A percentile compares a stretch with the other conserved stretches of the same genome.
phyloP scores from a whole-genome alignment of 177 flowering plant genomes.

The Vitis hybrid region DNA sequence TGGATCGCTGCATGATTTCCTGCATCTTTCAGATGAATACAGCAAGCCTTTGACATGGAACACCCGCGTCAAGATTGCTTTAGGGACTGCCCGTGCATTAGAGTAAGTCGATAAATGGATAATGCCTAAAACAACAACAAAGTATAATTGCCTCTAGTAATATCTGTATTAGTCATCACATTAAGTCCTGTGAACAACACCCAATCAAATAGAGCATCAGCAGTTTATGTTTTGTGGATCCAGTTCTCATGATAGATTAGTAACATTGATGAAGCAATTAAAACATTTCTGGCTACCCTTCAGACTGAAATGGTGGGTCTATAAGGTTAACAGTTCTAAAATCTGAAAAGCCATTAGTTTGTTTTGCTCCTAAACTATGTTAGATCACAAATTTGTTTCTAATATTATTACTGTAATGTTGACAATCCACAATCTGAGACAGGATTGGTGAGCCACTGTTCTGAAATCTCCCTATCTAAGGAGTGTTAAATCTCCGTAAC shows the following conservation, averaged over 20 bases:
- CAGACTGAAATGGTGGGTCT: background rate
- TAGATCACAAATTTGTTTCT: background rate
- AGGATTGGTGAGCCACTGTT: too few relatives aligned
- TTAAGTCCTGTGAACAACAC: background rate
- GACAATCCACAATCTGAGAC: background rate
- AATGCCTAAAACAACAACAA: too few relatives aligned
- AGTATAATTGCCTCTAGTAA: too few relatives aligned
- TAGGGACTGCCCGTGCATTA: conserved; percentile 92
- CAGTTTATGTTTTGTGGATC: background rate
- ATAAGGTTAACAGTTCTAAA: background rate
- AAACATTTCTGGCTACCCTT: background rate
- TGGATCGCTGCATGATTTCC: conserved; percentile 85
- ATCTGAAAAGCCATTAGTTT: background rate
- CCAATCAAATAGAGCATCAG: background rate
- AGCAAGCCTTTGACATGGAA: conserved; percentile 90
- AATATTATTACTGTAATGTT: background rate
- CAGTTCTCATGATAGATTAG: background rate
- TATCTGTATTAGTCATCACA: too few relatives aligned
- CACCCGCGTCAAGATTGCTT: conserved; percentile 88
- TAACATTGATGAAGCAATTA: background rate
- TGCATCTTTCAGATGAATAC: conserved; percentile 84
- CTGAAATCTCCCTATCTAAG: too few relatives aligned
- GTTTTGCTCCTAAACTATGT: background rate
- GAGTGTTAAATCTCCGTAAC: too few relatives aligned
- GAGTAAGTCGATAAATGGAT: conserved; percentile 65